phyloP scores from a whole-genome alignment of 2,329 filamentous ascomycete genomes.

The Apiospora arundinis region DNA sequence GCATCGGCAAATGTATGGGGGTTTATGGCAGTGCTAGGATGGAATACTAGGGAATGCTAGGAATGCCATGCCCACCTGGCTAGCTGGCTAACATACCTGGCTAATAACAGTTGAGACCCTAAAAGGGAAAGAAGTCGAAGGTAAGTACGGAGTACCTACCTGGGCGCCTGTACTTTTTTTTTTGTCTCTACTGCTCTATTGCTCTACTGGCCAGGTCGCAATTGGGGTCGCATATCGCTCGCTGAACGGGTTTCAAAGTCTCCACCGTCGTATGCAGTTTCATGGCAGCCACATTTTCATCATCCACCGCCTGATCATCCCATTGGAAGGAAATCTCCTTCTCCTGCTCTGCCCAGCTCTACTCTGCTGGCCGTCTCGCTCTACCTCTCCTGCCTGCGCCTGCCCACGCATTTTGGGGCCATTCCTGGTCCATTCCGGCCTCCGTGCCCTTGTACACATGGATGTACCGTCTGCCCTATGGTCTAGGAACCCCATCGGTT shows the following conservation, averaged over 20 bases:
- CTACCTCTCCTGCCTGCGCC: slow-evolving; percentile 35
- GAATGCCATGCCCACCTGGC: not conserved
- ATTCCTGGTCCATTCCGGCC: slow-evolving; percentile 32
- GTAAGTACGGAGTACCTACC: not conserved
- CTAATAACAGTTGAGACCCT: not conserved
- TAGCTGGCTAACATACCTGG: not conserved
- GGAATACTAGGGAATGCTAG: no score
- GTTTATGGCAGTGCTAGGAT: no score
- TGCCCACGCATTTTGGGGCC: slow-evolving; percentile 29
- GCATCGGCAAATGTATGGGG: not conserved
- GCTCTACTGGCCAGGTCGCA: no score
- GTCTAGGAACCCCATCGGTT: slow-evolving; percentile 32
- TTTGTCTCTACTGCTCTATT: no score
- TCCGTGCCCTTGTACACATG: slow-evolving; percentile 26
- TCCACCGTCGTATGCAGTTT: slow-evolving; percentile 43
- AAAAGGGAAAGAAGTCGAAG: slow-evolving; percentile 17
- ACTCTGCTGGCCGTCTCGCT: slow-evolving; percentile 24
- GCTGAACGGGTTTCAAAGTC: slow-evolving; percentile 36
- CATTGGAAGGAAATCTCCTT: slow-evolving; percentile 21
- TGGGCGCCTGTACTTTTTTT: not conserved
- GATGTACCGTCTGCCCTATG: slow-evolving; percentile 5
- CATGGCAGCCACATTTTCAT: slow-evolving; percentile 39
- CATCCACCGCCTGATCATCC: slow-evolving; percentile 36
- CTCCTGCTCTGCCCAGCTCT: not conserved
- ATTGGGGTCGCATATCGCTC: slow-evolving; percentile 15